Percentiles rank a stretch among this genome's conserved stretches.
Conservation (phyloP, 2,329 filamentous ascomycete genomes). For the Aspergillus neoniger region DNA sequence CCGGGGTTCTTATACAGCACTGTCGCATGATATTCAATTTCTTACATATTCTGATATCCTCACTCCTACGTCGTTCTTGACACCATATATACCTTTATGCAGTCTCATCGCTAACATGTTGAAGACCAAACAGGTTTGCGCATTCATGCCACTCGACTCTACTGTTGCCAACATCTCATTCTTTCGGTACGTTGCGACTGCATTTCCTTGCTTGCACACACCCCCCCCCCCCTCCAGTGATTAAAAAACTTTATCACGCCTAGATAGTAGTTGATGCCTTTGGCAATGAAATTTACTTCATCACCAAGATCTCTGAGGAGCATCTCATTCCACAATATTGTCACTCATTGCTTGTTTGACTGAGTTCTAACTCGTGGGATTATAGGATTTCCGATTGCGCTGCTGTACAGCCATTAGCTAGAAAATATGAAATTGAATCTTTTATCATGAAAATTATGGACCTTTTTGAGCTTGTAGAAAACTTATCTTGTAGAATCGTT, state of each 20-base stretch:
- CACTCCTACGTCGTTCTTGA: constrained; percentile 4
- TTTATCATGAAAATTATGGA: background rate
- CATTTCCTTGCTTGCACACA: constrained; percentile 13
- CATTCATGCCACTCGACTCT: background rate
- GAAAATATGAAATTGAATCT: background rate
- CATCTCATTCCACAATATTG: constrained; percentile 15
- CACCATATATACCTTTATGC: background rate
- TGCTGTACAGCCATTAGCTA: background rate
- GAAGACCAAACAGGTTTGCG: constrained; percentile 20
- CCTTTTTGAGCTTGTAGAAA: background rate
- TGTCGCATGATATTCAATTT: constrained; percentile 82
- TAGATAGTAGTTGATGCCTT: constrained; percentile 70
- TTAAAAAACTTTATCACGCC: constrained; percentile 60
- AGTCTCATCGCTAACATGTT: constrained; percentile 25
- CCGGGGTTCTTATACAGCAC: constrained; percentile 79
- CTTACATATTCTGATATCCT: constrained; percentile 96
- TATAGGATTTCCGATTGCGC: background rate
- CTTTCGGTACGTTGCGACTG: constrained; percentile 29
- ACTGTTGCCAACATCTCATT: background rate
- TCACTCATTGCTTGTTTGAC: constrained; percentile 20
- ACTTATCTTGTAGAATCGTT: background rate
- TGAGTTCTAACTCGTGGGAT: constrained; percentile 25
- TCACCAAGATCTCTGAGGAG: constrained; percentile 72
- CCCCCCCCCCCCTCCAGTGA: constrained; percentile 61
- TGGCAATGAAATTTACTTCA: constrained; percentile 59